Conservation (phyloP, 129 eudicot genomes). For the Flaveria brownii region DNA sequence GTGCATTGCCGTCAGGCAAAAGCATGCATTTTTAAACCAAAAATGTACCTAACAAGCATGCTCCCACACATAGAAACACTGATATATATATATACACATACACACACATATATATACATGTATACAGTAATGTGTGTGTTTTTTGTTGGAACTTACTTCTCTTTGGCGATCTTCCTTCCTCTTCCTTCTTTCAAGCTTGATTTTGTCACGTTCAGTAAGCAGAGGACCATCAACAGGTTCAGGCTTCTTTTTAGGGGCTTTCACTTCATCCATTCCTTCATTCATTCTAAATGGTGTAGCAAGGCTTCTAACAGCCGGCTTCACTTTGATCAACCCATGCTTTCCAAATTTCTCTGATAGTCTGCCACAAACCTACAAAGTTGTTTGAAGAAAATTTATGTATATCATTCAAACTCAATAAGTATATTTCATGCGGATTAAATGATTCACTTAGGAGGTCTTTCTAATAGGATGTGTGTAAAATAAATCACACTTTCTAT, state of each 20-base stretch:
- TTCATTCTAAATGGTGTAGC: conserved; percentile 86
- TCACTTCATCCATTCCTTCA: conserved; percentile 95
- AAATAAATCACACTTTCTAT: background rate
- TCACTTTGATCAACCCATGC: conserved; percentile 82
- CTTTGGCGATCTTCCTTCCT: conserved; percentile 97
- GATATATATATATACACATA: no score
- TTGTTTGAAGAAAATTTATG: conserved; percentile 2
- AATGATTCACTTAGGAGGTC: background rate
- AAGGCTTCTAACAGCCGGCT: conserved; percentile 94
- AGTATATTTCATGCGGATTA: background rate
- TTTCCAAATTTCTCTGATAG: conserved; percentile 82
- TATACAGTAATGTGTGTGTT: background rate
- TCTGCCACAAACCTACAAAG: conserved; percentile 69
- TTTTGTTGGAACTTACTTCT: conserved; percentile 56
- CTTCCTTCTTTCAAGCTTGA: conserved; percentile 93
- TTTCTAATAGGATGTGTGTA: background rate
- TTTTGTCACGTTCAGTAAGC: conserved; percentile 91
- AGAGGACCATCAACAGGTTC: conserved; percentile 90
- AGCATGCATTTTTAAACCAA: no score
- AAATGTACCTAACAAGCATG: background rate
- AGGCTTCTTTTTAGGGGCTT: conserved; percentile 78
- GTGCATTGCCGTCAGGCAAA: no score
- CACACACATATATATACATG: background rate
- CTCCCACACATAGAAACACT: background rate
- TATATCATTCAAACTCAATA: conserved; percentile 10